Evolutionary conservation across 805 yeast species (phyloP).

Genomic region (Priceomyces castillae): DNA sequence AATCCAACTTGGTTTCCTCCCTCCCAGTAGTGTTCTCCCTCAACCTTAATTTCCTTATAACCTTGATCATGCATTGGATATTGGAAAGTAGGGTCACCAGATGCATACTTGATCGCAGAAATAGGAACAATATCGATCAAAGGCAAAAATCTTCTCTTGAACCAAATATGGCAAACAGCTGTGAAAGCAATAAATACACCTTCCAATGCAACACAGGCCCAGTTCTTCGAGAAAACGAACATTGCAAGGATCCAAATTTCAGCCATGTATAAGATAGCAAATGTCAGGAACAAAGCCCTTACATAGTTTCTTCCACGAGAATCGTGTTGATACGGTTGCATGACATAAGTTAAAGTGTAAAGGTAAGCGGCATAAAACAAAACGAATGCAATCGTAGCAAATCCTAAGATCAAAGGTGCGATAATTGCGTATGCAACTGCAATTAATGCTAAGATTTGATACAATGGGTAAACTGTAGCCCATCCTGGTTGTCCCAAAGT

Average conservation of each 20-base stretch:
- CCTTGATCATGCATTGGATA: conserved; percentile 72
- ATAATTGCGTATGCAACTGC: conserved; percentile 74
- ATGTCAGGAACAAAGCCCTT: conserved; percentile 66
- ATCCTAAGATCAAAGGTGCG: conserved; percentile 68
- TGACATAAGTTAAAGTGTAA: conserved; percentile 64
- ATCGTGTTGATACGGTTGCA: conserved; percentile 54
- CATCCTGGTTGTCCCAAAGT: conserved; percentile 65
- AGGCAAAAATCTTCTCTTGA: conserved; percentile 59
- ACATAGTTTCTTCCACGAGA: conserved; percentile 74
- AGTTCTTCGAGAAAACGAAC: conserved; percentile 72
- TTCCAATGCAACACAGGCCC: conserved; percentile 76
- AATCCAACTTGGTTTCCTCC: conserved; percentile 44
- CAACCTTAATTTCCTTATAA: conserved; percentile 48
- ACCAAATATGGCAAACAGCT: conserved; percentile 55
- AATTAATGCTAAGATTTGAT: conserved; percentile 72
- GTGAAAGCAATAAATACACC: conserved; percentile 58
- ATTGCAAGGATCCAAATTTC: conserved; percentile 68
- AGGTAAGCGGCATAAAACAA: conserved; percentile 59
- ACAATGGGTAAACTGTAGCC: conserved; percentile 80
- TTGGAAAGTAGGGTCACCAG: conserved; percentile 39
- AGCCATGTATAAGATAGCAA: conserved; percentile 68
- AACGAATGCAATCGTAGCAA: conserved; percentile 56
- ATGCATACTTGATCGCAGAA: conserved; percentile 52
- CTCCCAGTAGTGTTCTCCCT: conserved; percentile 49
- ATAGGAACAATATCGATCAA: conserved; percentile 68